Evolutionary conservation across 192 early-diverging fungal genomes (phyloP).

Genomic region (Entomortierella beljakovae): DNA sequence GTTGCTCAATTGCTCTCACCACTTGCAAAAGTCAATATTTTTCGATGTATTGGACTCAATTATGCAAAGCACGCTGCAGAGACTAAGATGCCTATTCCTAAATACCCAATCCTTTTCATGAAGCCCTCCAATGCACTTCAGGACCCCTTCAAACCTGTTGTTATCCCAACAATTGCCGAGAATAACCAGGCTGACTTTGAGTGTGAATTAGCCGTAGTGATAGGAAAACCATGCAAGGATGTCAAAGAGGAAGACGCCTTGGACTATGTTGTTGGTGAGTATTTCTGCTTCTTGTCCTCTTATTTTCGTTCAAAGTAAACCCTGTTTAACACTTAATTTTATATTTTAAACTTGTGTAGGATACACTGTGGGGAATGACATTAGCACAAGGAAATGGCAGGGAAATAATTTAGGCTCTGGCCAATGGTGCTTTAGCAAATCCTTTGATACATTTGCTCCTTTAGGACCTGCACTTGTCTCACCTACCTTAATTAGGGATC

Average conservation of each 20-base stretch:
- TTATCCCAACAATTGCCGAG: constrained; percentile 58
- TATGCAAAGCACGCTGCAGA: constrained; percentile 69
- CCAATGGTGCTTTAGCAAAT: constrained; percentile 73
- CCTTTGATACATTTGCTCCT: constrained; percentile 72
- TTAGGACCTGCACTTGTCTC: constrained; percentile 70
- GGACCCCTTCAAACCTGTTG: constrained; percentile 57
- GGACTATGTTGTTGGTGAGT: constrained; percentile 60
- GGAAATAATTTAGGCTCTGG: constrained; percentile 50
- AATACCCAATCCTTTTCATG: constrained; percentile 68
- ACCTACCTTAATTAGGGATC: constrained; percentile 56
- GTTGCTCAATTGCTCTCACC: constrained; percentile 61
- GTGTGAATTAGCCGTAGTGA: constrained; percentile 71
- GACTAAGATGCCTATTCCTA: constrained; percentile 59
- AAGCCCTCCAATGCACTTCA: constrained; percentile 61
- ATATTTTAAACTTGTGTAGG: constrained; percentile 33
- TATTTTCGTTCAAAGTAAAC: neutral
- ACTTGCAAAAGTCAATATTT: constrained; percentile 46
- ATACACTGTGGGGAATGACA: constrained; percentile 70
- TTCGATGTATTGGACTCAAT: constrained; percentile 72
- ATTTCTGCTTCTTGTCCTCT: neutral
- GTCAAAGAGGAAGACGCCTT: constrained; percentile 61
- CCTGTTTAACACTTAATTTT: neutral
- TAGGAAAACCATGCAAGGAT: constrained; percentile 66
- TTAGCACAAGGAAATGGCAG: constrained; percentile 72
- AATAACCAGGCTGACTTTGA: constrained; percentile 72